Base-by-base conservation (phyloP, 208 protist genomes). In the Trypanosoma melophagium region DNA sequence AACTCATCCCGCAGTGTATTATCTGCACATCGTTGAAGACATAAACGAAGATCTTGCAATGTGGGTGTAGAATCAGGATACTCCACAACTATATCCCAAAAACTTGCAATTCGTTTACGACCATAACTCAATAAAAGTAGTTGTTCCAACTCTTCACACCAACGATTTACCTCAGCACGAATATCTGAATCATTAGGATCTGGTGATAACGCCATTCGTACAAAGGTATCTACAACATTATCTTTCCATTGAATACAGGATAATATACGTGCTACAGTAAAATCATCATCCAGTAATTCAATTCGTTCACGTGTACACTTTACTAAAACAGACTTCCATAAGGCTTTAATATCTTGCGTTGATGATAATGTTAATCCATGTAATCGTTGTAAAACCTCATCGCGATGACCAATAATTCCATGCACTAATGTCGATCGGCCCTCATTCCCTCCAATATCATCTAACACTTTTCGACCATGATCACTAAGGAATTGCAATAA, bases 21-120 rank as follows among this genome's bases (percentile, higher is more conserved):
- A 58, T 84, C 78, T 7, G 77, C 63, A 64, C 74, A 74, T 3
- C 60, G 61, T 66, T 84, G 77, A 58, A 96, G 65, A 57, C 90
- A 96, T 59, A 81, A 80, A 8, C 80, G 86, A 57, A 96, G 64
- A 66, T 96, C 90, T 57, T 87, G 79, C 19, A 96, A 53, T 3
- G 88, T 85, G 0, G 87, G 83, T 50, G 78, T 69, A 12, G 87
- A 94, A 70, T 91, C 86, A 7, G 90, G 90, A 73, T 87, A 96
- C 60, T 94, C 90, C 16, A 90, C 86, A n/a, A 96, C 56, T 28
- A 93, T 86, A 66, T 93, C 84, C 84, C 86, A 96, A 57, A 96
- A 89, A 57, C 59, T 71, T 7, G 64, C 72, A 24, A 94, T 84
- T 38, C 87, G 87, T 49, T 73, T 74, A 16, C 85, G 73, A 9